Conservation (phyloP, 352 stramenopile species). For the Globisporangium parvum region DNA sequence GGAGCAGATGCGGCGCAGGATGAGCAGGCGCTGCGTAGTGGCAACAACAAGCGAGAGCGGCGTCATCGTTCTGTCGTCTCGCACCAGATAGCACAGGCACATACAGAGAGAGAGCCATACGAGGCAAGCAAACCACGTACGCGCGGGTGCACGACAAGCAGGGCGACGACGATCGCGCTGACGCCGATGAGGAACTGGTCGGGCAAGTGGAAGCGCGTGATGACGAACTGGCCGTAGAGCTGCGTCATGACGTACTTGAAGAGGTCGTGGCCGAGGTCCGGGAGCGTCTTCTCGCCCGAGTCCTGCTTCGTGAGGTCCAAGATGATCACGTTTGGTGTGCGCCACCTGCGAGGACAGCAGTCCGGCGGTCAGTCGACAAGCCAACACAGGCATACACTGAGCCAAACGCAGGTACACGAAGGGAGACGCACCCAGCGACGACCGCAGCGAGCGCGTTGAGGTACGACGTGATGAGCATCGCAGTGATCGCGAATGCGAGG, state of each 20-base stretch:
- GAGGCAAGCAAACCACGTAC: constrained; percentile 26
- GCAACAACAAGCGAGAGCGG: constrained; percentile 1
- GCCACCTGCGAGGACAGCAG: constrained; percentile 33
- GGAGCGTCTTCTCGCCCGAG: constrained; percentile 68
- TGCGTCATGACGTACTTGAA: constrained; percentile 85
- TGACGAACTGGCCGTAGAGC: constrained; percentile 78
- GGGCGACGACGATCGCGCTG: constrained; percentile 52
- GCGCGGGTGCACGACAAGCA: constrained; percentile 70
- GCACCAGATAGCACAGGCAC: not conserved
- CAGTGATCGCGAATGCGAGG: constrained; percentile 74
- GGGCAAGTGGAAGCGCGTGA: constrained; percentile 82
- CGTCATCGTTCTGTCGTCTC: not conserved
- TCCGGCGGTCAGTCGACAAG: too few relatives aligned
- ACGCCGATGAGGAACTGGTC: constrained; percentile 79
- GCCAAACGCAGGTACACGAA: too few relatives aligned
- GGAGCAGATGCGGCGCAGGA: constrained; percentile 76
- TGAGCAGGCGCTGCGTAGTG: constrained; percentile 53
- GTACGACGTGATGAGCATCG: constrained; percentile 75
- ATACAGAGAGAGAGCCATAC: not conserved
- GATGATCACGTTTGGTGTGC: constrained; percentile 81
- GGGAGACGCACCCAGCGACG: constrained; percentile 47
- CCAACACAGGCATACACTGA: too few relatives aligned
- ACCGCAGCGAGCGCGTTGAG: constrained; percentile 77
- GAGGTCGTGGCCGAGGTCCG: constrained; percentile 78
- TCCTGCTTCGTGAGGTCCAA: constrained; percentile 50